phyloP scores from a whole-genome alignment of 2,329 filamentous ascomycete genomes.

The Lanzia echinophila region DNA sequence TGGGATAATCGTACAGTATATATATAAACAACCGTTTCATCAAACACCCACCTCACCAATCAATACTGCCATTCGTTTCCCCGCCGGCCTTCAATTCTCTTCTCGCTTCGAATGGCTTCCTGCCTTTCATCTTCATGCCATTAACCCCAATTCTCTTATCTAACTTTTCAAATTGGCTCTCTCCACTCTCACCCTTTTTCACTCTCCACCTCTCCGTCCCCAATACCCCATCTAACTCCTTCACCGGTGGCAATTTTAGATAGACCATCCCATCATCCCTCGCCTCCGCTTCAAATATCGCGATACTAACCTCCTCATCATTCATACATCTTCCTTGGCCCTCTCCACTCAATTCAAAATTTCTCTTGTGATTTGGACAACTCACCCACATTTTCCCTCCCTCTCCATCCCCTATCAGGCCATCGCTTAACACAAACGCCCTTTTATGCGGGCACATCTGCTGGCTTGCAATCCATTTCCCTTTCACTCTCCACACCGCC shows the following conservation, averaged over 20 bases:
- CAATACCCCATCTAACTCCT: slow-evolving; percentile 71
- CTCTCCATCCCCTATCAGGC: slow-evolving; percentile 56
- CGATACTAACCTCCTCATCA: slow-evolving; percentile 70
- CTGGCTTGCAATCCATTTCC: slow-evolving; percentile 77
- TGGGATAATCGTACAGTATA: too few species aligned
- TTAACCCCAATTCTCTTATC: slow-evolving; percentile 20
- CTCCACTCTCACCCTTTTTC: slow-evolving; percentile 57
- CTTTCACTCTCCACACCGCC: slow-evolving; percentile 76
- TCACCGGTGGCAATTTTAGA: slow-evolving; percentile 70
- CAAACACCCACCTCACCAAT: background rate
- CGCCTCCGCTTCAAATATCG: slow-evolving; percentile 73
- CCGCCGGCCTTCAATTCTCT: background rate
- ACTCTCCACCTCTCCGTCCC: slow-evolving; percentile 77
- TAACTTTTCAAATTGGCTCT: slow-evolving; percentile 29
- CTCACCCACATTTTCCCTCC: slow-evolving; percentile 62
- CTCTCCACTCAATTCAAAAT: slow-evolving; percentile 67
- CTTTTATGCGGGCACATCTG: slow-evolving; percentile 95
- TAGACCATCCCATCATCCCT: slow-evolving; percentile 72
- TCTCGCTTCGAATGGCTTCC: background rate
- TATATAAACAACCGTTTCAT: too few species aligned
- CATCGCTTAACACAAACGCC: slow-evolving; percentile 82
- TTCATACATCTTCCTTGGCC: slow-evolving; percentile 66
- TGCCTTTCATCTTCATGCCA: slow-evolving; percentile 1
- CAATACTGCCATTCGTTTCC: background rate
- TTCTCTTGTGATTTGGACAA: slow-evolving; percentile 85